Base-by-base conservation (phyloP, 83 land plant genomes). In the Diphasiastrum complanatum region DNA sequence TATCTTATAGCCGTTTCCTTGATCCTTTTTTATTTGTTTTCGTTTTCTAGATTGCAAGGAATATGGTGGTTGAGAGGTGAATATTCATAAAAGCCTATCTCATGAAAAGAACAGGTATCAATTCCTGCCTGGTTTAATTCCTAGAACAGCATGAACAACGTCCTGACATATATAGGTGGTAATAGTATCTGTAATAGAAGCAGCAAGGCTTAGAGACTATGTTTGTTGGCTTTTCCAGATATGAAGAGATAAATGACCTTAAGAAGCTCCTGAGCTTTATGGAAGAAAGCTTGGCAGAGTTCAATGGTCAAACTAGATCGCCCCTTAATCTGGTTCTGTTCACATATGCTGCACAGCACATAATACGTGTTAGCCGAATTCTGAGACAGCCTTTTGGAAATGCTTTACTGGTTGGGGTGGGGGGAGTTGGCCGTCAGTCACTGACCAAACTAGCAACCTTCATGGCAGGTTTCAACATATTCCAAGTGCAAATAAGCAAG, bases 401-500 rank as follows among this genome's bases (percentile, higher is more conserved):
- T 63, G 78, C 78, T 2, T 64, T 74, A 32, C 61, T 74, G 31
- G 78, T 74, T 0, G 78, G 78, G 22, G 78, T 74, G 19, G 78
- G 78, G 45, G 78, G 78, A 19, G 78, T 72, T 45, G 78, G 78
- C 0, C 61, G 78, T 0, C 78, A 74, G 37, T 74, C 78, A 2
- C 60, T 74, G 6, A 74, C 78, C 0, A 63, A 64, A 35, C 60
- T 74, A 24, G 78, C 78, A 11, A 74, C 78, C 41, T 74, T 47
- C 35, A 68, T 74, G 78, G 78, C 78, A 26, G 73, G 78, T 18
- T 74, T 28, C 33, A 64, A 53, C 32, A n/a, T 74, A 3, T 74
- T 74, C 53, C 78, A 74, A 51, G 56, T 74, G 10, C 74, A 74
- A 46, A 74, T 74, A 11, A 74, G 65, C 29, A 74, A 74, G 47